These are phyloP conservation scores for Crucibulum laeve DNA, from an alignment of 768 basidiomycete genomes.

Conservation along the genomic window DNA sequence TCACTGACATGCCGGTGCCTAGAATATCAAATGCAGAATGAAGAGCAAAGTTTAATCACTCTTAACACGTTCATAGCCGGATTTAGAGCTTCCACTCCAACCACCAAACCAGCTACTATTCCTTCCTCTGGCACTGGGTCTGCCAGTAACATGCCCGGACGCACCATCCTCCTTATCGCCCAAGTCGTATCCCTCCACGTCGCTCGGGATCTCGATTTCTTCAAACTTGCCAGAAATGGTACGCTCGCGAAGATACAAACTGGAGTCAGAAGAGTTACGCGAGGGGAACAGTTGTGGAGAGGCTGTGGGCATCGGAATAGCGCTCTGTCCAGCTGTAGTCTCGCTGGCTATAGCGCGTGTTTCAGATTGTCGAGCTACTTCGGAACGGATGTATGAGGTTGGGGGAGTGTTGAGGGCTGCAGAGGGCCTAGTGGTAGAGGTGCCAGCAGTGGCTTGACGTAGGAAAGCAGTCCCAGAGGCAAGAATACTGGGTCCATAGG, in stretches of 20 bases:
- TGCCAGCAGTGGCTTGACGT: slow-evolving; percentile 41
- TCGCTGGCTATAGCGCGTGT: slow-evolving; percentile 42
- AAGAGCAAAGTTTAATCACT: no score
- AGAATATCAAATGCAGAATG: no score
- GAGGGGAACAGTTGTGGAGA: slow-evolving; percentile 29
- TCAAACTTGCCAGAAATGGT: slow-evolving; percentile 51
- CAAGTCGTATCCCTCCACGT: slow-evolving; percentile 60
- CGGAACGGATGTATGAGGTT: slow-evolving; percentile 11
- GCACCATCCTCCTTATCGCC: slow-evolving; percentile 33
- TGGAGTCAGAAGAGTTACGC: slow-evolving; percentile 35
- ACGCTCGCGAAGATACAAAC: slow-evolving; percentile 37
- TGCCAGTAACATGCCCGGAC: background rate
- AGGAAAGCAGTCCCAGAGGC: slow-evolving; percentile 65
- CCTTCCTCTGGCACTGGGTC: slow-evolving; percentile 19
- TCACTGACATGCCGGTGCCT: no score
- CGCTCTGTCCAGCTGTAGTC: slow-evolving; percentile 27
- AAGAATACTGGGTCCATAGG: slow-evolving; percentile 70
- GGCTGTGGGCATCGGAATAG: slow-evolving; percentile 27
- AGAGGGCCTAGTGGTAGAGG: slow-evolving; percentile 21
- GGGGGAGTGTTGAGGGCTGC: slow-evolving; percentile 8
- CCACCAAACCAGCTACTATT: slow-evolving; percentile 54
- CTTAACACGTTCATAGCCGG: slow-evolving; percentile 50
- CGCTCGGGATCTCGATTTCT: slow-evolving; percentile 68
- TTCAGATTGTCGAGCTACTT: slow-evolving; percentile 25
- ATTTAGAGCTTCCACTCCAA: slow-evolving; percentile 29